phyloP scores from a whole-genome alignment of 2,329 filamentous ascomycete genomes.

The Microsporum canis region DNA sequence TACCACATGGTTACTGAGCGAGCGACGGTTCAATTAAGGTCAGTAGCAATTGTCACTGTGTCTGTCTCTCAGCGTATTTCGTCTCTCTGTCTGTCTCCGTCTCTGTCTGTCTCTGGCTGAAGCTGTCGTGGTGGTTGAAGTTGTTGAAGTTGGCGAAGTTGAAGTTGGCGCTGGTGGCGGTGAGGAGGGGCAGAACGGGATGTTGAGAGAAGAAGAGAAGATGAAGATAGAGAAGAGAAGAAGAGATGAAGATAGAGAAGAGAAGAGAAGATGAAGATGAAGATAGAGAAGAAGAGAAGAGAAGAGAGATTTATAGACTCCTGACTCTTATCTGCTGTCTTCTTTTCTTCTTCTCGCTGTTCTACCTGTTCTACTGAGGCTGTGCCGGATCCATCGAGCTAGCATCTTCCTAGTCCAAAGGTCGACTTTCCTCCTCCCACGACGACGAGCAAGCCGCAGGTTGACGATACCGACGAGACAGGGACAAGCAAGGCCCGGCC shows the following conservation, averaged over 20 bases:
- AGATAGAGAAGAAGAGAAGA: neutral
- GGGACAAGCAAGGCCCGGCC: neutral
- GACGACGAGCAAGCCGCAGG: neutral
- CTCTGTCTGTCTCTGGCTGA: neutral
- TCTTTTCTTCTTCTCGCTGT: neutral
- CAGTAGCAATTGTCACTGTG: neutral
- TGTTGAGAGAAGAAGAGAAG: neutral
- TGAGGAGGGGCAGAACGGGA: neutral
- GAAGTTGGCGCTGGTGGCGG: neutral
- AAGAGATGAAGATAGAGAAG: neutral
- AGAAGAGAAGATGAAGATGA: neutral
- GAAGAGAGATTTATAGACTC: neutral
- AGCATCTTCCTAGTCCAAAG: neutral
- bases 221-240: neutral
- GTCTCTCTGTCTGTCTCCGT: neutral
- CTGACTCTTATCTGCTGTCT: neutral
- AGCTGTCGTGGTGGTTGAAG: neutral
- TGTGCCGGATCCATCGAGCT: neutral
- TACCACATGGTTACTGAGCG: slow-evolving; percentile 13
- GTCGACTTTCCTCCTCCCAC: no score
- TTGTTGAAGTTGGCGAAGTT: neutral
- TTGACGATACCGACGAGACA: neutral
- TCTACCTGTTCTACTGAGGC: neutral
- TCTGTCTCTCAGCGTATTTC: neutral
- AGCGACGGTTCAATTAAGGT: neutral